Conservation (phyloP, 2,329 filamentous ascomycete species). For the Sclerotinia trifoliorum region DNA sequence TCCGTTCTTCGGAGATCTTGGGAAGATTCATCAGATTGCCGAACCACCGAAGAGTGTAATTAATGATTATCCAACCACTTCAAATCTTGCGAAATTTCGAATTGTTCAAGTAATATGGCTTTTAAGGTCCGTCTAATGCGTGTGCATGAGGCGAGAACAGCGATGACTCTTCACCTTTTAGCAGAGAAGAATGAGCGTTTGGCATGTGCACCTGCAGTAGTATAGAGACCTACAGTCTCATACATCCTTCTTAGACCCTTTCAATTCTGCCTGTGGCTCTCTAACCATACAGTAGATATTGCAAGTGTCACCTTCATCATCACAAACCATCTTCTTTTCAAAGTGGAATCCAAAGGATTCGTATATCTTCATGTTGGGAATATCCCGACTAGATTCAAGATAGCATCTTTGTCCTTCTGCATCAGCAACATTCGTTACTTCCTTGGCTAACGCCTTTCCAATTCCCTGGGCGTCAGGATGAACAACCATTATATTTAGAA, state of each 20-base stretch:
- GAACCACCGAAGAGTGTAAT: slow-evolving; percentile 3
- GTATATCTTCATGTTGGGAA: slow-evolving; percentile 70
- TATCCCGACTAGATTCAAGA: slow-evolving; percentile 65
- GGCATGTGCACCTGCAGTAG: background rate
- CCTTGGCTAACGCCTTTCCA: slow-evolving; percentile 61
- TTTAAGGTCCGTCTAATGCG: slow-evolving; percentile 5
- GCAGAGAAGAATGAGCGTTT: background rate
- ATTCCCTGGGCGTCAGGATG: slow-evolving; percentile 64
- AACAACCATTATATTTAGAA: slow-evolving; percentile 74
- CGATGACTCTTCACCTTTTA: background rate
- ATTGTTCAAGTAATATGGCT: background rate
- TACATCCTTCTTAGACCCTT: slow-evolving; percentile 12
- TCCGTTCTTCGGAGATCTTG: slow-evolving; percentile 9
- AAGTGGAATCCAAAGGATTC: slow-evolving; percentile 66
- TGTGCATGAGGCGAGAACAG: background rate
- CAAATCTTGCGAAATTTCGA: background rate
- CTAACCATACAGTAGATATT: slow-evolving; percentile 52
- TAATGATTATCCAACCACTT: background rate
- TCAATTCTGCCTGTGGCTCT: slow-evolving; percentile 38
- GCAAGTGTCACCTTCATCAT: slow-evolving; percentile 58
- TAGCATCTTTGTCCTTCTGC: slow-evolving; percentile 64
- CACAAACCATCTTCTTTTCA: slow-evolving; percentile 63
- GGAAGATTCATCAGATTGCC: slow-evolving; percentile 3
- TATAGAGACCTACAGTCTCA: background rate
- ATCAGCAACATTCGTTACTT: slow-evolving; percentile 63